Base-by-base conservation (phyloP, 306 rosid genomes). In the Prunus mume region DNA sequence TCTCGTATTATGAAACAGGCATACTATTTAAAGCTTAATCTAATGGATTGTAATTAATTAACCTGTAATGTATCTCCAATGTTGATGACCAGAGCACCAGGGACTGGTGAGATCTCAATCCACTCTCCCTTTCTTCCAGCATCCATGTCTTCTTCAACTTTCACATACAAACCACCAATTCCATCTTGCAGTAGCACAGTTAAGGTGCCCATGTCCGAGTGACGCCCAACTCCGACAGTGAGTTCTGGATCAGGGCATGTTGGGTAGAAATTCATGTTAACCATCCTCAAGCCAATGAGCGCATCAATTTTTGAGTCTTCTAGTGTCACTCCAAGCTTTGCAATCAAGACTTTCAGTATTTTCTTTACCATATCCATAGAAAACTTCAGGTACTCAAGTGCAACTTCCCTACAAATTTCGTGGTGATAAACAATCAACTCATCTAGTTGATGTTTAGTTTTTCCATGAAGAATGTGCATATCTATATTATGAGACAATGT, bases 221-320 rank as follows among this genome's bases (percentile, higher is more conserved):
- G 96, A 3, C 96, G 85, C 54, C 93, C 92, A 27, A 84, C 90
- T 5, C 92, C 96, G 0, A 91, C 88, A 2, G 96, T 87, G 12
- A 91, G 92, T 25, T 91, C 92, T 17, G 96, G 96, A 68, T 84
- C 77, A n/a, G 92, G 96, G 68, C 96, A 91, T 50, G 82, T 22
- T 24, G 96, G 92, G 58, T 89, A 91, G 78, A 55, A 89, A 74
- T 89, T 89, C 93, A 91, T 83, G 86, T 86, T 85, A 22, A 87
- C 89, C 87, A 77, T 81, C 60, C 63, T 86, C 17, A 67, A 19
- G 2, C 82, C 89, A 49, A 83, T 5, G 22, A 89, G 69, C 1
- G 65, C 50, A 24, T 91, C 88, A 2, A 87, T 73, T 80, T 76
- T 80, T 45, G 88, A 77, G 15, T 86, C 88, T 11, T 81, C 87